These are phyloP conservation scores for Sclerotinia nivalis DNA, from an alignment of 2,329 filamentous ascomycete genomes.

Conservation along the genomic window DNA sequence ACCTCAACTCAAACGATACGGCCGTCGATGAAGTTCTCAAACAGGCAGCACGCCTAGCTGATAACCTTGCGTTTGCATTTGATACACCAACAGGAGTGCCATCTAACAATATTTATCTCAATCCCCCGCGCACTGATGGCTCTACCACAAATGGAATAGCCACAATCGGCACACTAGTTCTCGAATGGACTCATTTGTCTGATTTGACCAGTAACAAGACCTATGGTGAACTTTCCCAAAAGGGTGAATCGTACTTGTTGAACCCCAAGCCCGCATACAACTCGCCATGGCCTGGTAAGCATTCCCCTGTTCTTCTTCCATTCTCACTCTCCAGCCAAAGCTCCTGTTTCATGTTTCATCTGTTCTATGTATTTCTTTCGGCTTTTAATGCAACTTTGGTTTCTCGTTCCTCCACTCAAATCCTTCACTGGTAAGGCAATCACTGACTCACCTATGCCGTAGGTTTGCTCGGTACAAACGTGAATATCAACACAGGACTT, in stretches of 20 bases:
- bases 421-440: not conserved
- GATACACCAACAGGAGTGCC: conserved; percentile 75
- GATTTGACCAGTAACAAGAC: conserved; percentile 68
- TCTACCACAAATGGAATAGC: conserved; percentile 68
- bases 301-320: not conserved
- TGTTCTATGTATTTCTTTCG: not conserved
- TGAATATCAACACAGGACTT: conserved; percentile 63
- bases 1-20: conserved; percentile 48
- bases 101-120: conserved; percentile 65
- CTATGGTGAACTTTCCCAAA: conserved; percentile 67
- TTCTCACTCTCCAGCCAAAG: not conserved
- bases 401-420: not conserved
- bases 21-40: conserved; percentile 59
- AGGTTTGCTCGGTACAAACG: conserved; percentile 66
- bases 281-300: conserved; percentile 67
- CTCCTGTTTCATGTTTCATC: not conserved
- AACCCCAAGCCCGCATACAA: conserved; percentile 60
- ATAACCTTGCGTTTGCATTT: conserved; percentile 76
- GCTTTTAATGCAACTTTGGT: too few relatives aligned
- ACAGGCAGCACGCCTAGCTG: conserved; percentile 68
- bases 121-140: conserved; percentile 52
- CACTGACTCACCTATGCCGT: not conserved
- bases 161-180: conserved; percentile 72
- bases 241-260: conserved; percentile 69
- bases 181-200: conserved; percentile 82